A percentile compares a stretch with the other conserved stretches of the same genome.
Conservation (phyloP, 192 early-diverging fungal genomes). For the Obelidium mucronatum region DNA sequence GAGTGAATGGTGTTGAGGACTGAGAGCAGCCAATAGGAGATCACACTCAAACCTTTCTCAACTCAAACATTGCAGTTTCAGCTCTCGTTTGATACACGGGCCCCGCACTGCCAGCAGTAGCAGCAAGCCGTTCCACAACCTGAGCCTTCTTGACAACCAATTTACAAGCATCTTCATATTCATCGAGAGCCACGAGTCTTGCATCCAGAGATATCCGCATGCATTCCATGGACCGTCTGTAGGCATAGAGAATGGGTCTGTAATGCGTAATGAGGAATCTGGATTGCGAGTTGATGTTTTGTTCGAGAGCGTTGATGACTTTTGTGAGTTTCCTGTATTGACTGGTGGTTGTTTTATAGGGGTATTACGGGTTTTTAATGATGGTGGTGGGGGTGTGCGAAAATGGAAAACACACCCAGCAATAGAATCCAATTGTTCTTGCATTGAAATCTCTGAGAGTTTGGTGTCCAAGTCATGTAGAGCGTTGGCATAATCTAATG, state of each 20-base stretch:
- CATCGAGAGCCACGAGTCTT: slow-evolving; percentile 34
- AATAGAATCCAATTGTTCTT: neutral
- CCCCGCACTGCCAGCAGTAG: neutral
- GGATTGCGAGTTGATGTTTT: neutral
- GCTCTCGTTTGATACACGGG: neutral
- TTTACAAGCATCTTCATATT: slow-evolving; percentile 52
- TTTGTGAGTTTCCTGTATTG: slow-evolving; percentile 8
- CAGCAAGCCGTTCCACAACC: slow-evolving; percentile 42
- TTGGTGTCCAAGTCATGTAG: neutral
- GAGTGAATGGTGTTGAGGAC: too few relatives aligned
- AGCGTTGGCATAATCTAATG: neutral
- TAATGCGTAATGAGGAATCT: neutral
- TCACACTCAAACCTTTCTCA: neutral
- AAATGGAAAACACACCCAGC: neutral
- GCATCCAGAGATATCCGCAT: slow-evolving; percentile 39
- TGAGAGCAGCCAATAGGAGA: neutral
- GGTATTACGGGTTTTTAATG: neutral
- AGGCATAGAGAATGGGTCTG: neutral
- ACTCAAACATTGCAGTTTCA: neutral
- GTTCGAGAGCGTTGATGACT: neutral
- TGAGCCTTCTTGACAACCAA: slow-evolving; percentile 39
- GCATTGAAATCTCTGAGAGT: neutral
- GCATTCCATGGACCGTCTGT: slow-evolving; percentile 1
- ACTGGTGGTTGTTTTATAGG: neutral
- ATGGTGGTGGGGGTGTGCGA: neutral